These are phyloP conservation scores for Aspergillus biplanus DNA, from an alignment of 495 filamentous ascomycete species.

Conservation along the genomic window DNA sequence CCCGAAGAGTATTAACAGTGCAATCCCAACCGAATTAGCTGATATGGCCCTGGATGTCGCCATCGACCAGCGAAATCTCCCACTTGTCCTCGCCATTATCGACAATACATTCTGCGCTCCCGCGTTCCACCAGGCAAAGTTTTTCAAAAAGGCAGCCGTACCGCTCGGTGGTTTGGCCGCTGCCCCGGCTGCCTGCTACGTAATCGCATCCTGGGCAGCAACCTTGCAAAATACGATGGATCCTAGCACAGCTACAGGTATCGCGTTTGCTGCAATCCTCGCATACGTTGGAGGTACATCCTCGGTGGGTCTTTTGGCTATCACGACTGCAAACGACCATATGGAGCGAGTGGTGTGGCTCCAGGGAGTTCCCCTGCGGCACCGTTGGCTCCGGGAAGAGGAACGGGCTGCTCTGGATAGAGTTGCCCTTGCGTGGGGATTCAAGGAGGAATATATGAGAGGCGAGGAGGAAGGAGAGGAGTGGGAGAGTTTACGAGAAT, in stretches of 20 bases:
- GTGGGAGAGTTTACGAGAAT: conserved; percentile 83
- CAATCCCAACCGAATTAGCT: conserved; percentile 68
- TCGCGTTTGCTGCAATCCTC: conserved; percentile 77
- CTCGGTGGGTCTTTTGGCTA: conserved; percentile 78
- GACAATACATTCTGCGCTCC: conserved; percentile 74
- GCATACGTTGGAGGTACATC: conserved; percentile 80
- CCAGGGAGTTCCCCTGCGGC: conserved; percentile 72
- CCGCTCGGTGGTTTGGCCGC: conserved; percentile 56
- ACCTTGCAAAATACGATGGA: conserved; percentile 74
- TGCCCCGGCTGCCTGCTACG: conserved; percentile 71
- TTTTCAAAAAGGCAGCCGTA: conserved; percentile 53
- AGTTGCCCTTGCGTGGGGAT: conserved; percentile 87
- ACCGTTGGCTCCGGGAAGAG: conserved; percentile 92
- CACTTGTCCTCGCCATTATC: conserved; percentile 77
- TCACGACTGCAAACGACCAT: conserved; percentile 88
- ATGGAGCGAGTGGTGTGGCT: conserved; percentile 92
- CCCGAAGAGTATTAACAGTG: conserved; percentile 68
- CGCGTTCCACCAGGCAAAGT: conserved; percentile 71
- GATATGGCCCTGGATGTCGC: conserved; percentile 74
- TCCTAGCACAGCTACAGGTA: conserved; percentile 66
- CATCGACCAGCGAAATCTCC: conserved; percentile 73
- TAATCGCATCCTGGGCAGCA: conserved; percentile 58
- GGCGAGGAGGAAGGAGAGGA: conserved; percentile 91
- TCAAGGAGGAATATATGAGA: conserved; percentile 73
- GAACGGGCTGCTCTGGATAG: conserved; percentile 88